Evolutionary conservation across 192 early-diverging fungal genomes (phyloP), one percentile per base, ranked within the genome.

Genomic region (Coemansia asiatica): DNA sequence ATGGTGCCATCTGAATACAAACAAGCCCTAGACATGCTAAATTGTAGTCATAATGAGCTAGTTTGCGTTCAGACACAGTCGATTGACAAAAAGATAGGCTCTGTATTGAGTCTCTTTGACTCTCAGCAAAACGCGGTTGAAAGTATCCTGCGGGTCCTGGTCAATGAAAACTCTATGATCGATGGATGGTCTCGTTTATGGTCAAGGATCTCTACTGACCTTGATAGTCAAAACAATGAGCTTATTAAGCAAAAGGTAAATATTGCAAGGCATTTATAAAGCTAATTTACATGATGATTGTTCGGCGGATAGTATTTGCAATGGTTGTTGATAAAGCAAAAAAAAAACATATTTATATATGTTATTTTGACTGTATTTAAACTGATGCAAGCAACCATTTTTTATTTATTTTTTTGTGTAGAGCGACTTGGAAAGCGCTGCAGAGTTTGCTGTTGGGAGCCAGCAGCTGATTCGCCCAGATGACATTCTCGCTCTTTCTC

Each of bases 401-500:
- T n/a, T n/a, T n/a, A n/a, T n/a, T n/a, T 53, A 53, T 53, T 53
- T 26, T 53, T 22, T 21, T 44, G 8, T 63, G 56, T 74, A 74
- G 67, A 33, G 2, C 2, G 61, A 57, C 12, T 50, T 79, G 36
- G 63, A 60, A 4, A 36, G 50, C 27, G 25, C 54, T 16, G 49
- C 64, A 1, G 26, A 46, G 3, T 36, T 33, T 16, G 36, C 8
- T 22, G 59, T 27, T 18, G 44, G 44, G n/a, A 54, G 48, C 23
- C 21, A 51, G 25, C 64, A 67, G 46, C 63, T 67, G 19, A 79
- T 79, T 21, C 57, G 67, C 6, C 65, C 71, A 0, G 76, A 74
- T 46, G 76, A 79, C 62, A 13, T 50, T n/a, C 44, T 79, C 27
- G 76, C 76, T 4, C 64, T 79, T 35, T 66, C 71, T 16, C 50